Base-by-base conservation (phyloP, 2,329 filamentous ascomycete genomes). In the Clonostachys solani region DNA sequence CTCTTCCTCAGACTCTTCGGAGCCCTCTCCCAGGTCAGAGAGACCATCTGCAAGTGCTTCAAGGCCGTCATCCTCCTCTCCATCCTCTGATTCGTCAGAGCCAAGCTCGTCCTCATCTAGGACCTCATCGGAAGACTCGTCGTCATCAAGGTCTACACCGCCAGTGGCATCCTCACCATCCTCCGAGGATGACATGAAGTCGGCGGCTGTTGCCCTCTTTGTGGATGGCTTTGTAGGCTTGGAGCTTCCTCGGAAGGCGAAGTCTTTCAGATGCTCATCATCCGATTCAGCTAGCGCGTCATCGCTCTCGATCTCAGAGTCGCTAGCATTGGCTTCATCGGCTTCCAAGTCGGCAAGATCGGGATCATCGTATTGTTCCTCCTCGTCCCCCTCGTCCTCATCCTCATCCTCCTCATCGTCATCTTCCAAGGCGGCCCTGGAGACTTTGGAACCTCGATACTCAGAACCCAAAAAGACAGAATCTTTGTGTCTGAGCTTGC, bases 271-370 rank as follows among this genome's bases (percentile, higher is more conserved):
- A 45, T 78, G 79, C 63, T 95, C 90, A 54, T 89, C 85, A 57
- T 97, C 92, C 54, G 89, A 94, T 47, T 87, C 84, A 4, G 84
- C 88, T 60, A 97, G 84, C 1, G 90, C 92, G 35, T 78, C 68
- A 48, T 85, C 81, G 57, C 81, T 84, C 43, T 79, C 74, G 48
- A 85, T 84, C 53, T 85, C 81, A 29, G 83, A 82, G 40, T 80
- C 77, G 48, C 72, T 70, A n/a, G 71, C 71, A 42, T 62, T 58
- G 3, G 63, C 66, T 5, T 74, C 68, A 45, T 83, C 79, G 38
- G 69, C 67, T 43, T 75, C 73, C 10, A 84, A 64, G 49, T 84
- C 72, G 0, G 73, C 74, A 3, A 66, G 64, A 13, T 83, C 78
- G 0, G 79, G 80, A 53, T 85, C 77, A 54, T 76, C 79, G 48